Conservation (phyloP, 306 rosid species). For the Sicyos baderoa region DNA sequence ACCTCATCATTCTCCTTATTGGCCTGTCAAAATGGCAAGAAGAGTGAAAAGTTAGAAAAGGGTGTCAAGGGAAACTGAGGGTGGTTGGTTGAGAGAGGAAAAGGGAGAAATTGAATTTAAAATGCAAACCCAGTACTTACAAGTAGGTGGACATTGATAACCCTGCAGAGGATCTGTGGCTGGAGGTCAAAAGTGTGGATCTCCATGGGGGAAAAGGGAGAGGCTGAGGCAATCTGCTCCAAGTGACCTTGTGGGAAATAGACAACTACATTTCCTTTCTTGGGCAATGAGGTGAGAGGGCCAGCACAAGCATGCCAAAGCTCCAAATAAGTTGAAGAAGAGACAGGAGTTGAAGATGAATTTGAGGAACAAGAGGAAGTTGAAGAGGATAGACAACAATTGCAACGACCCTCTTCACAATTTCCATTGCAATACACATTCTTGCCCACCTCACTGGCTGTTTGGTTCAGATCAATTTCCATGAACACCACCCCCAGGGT, state of each 20-base stretch:
- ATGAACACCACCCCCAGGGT: conserved; percentile 49
- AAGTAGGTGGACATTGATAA: conserved; percentile 72
- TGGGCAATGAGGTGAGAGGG: conserved; percentile 79
- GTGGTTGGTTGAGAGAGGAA: not conserved
- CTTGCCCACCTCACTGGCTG: conserved; percentile 64
- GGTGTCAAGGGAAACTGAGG: conserved; percentile 13
- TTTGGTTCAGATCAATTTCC: conserved; percentile 99
- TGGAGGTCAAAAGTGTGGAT: conserved; percentile 61
- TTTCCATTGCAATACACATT: conserved; percentile 50
- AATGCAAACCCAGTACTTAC: conserved; percentile 40
- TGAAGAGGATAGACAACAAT: conserved; percentile 54
- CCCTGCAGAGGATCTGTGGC: conserved; percentile 84
- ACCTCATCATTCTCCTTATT: conserved; percentile 97
- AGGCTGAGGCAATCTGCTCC: conserved; percentile 61
- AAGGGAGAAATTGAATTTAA: not conserved
- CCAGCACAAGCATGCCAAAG: conserved; percentile 99
- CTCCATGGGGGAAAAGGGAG: conserved; percentile 66
- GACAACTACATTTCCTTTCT: conserved; percentile 84
- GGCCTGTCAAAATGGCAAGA: conserved; percentile 42
- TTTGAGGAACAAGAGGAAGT: conserved; percentile 59
- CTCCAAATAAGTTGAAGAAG: conserved; percentile 72
- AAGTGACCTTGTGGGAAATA: conserved; percentile 91
- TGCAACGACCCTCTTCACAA: conserved; percentile 52
- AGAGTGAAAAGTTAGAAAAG: not conserved
- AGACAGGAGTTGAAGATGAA: conserved; percentile 43